Evolutionary conservation across 495 filamentous ascomycete genomes (phyloP).

Genomic region (Rostrohypoxylon terebratum): DNA sequence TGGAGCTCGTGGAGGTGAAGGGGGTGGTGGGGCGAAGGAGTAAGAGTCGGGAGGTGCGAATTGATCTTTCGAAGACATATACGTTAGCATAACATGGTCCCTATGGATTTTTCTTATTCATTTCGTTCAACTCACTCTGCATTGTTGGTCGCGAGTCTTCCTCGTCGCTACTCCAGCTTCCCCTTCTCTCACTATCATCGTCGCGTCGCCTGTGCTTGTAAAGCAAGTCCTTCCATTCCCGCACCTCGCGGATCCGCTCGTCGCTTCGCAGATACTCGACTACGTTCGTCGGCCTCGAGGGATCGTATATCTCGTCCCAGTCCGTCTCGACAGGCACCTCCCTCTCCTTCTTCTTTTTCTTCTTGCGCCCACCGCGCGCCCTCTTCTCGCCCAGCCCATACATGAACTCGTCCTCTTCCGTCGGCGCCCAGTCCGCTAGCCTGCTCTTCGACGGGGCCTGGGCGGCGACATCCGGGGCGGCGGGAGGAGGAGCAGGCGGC

Average conservation of each 20-base stretch:
- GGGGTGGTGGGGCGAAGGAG: slow-evolving; percentile 79
- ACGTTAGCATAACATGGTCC: slow-evolving; percentile 38
- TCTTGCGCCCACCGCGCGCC: slow-evolving; percentile 79
- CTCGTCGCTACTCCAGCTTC: slow-evolving; percentile 70
- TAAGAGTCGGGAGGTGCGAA: slow-evolving; percentile 76
- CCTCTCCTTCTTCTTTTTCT: slow-evolving; percentile 78
- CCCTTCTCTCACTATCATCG: slow-evolving; percentile 50
- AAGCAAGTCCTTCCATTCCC: slow-evolving; percentile 88
- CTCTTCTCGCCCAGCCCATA: slow-evolving; percentile 68
- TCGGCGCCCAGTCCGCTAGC: slow-evolving; percentile 85
- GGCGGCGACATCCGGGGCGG: slow-evolving; percentile 33
- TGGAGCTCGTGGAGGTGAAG: slow-evolving; percentile 58
- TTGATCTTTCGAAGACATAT: slow-evolving; percentile 61
- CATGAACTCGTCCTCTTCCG: slow-evolving; percentile 71
- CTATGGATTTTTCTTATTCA: not conserved
- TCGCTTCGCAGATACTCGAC: slow-evolving; percentile 89
- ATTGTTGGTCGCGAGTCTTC: slow-evolving; percentile 62
- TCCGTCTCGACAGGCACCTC: slow-evolving; percentile 71
- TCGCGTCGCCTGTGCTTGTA: slow-evolving; percentile 77
- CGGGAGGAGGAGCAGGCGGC: slow-evolving; percentile 40
- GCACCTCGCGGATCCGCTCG: slow-evolving; percentile 80
- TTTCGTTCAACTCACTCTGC: slow-evolving; percentile 59
- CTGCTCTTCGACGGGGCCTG: slow-evolving; percentile 67
- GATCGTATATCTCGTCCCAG: slow-evolving; percentile 96
- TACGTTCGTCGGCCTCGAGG: slow-evolving; percentile 83